Evolutionary conservation across 306 rosid species (phyloP), one percentile per base, ranked within the genome.

Genomic region (Alnus glutinosa): DNA sequence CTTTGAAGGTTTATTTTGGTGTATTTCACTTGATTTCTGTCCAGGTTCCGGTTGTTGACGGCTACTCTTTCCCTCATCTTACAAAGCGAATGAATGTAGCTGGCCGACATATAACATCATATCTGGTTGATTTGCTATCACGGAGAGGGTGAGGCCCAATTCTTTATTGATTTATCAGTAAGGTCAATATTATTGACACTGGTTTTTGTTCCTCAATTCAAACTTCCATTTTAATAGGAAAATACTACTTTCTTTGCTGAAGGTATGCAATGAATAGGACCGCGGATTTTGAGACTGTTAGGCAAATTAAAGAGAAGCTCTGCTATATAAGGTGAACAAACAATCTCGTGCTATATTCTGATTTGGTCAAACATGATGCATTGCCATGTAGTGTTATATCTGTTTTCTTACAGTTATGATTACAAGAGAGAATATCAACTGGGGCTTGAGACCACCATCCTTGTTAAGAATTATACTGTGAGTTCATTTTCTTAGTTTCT

Each of bases 51-150:
- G 99, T 93, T 71, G 99, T 96, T 81, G 99, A 96, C 73, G 99
- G 99, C 81, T 96, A 93, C 88, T 91, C 97, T 74, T 96, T 96
- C 81, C 99, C 99, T 71, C 98, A 96, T 85, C 92, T 96, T 63
- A 96, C 99, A 37, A 96, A 96, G 80, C 88, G 99, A 82, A 96
- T 93, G 99, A 96, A 96, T 86, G 96, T 96, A 70, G 99, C 99
- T 84, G 99, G 99, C 50, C 88, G 99, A 23, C 99, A 96, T 87
- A 93, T 96, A 80, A 96, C 99, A 70, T 86, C 99, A 70, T 96
- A 96, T 87, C 99, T 96, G 76, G 94, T 96, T 80, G 99, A 96
- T 85, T 88, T 96, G 79, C 98, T 96, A 63, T 93, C 99, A 82
- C 91, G 99, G 80, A 89, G 98, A 87, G 99, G 99, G 99, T 96